Conservation (phyloP, 306 rosid species). For the Trifolium subterraneum region DNA sequence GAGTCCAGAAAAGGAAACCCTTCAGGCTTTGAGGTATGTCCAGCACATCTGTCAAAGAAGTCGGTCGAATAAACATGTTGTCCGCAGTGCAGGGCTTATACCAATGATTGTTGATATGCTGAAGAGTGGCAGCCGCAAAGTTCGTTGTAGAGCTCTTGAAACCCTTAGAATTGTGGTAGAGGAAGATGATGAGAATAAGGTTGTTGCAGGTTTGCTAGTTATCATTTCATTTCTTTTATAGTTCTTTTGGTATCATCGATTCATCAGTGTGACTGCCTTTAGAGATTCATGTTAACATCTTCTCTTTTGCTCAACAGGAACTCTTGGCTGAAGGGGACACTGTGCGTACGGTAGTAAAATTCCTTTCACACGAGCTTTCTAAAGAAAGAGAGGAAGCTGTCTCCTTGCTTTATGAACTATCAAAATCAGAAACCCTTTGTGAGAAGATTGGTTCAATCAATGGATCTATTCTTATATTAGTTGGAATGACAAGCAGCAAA, state of each 20-base stretch:
- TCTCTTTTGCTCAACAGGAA: conserved; percentile 67
- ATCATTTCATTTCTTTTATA: conserved; percentile 39
- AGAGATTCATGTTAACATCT: conserved; percentile 41
- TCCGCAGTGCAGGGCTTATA: conserved; percentile 78
- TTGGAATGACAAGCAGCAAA: conserved; percentile 95
- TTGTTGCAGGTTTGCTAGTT: conserved; percentile 51
- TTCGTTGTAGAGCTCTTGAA: conserved; percentile 84
- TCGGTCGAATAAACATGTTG: conserved; percentile 64
- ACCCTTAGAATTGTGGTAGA: conserved; percentile 80
- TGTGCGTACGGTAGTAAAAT: conserved; percentile 84
- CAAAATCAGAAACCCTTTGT: conserved; percentile 79
- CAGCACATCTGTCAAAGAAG: conserved; percentile 74
- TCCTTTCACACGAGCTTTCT: conserved; percentile 78
- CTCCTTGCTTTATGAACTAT: conserved; percentile 89
- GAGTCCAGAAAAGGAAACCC: conserved; percentile 73
- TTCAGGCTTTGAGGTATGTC: conserved; percentile 73
- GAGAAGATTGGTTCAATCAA: conserved; percentile 92
- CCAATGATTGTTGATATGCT: conserved; percentile 89
- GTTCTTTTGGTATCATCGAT: conserved; percentile 19
- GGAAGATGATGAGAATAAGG: conserved; percentile 90
- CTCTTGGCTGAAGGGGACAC: conserved; percentile 89
- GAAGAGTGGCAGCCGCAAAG: conserved; percentile 79
- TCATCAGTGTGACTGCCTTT: conserved; percentile 26
- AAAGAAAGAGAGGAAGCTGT: conserved; percentile 95
- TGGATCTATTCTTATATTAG: conserved; percentile 93